Conservation (phyloP, 768 basidiomycete species). For the Boletales sp. region DNA sequence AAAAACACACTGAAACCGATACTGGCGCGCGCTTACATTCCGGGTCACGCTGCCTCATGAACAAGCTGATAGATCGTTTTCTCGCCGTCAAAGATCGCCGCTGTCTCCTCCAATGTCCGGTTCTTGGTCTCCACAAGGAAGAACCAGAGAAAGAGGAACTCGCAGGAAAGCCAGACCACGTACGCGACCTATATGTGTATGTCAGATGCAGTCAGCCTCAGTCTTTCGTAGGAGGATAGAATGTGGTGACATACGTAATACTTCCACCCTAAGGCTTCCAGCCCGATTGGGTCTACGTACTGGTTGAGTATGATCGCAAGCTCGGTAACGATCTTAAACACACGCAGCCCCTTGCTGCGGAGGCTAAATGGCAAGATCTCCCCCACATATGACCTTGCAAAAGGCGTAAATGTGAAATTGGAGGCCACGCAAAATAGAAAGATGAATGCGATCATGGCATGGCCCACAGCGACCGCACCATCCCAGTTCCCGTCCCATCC, state of each 20-base stretch:
- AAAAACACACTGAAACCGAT: no score
- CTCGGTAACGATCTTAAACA: constrained; percentile 79
- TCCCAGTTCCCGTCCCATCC: no score
- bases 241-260: constrained; percentile 52
- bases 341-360: constrained; percentile 81
- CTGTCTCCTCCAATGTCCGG: constrained; percentile 75
- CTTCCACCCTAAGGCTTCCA: constrained; percentile 64
- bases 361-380: constrained; percentile 83
- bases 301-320: constrained; percentile 85
- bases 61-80: constrained; percentile 35
- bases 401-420: constrained; percentile 81
- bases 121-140: constrained; percentile 71
- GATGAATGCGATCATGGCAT: constrained; percentile 79
- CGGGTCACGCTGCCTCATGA: no score
- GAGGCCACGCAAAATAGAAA: constrained; percentile 80
- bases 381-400: constrained; percentile 82
- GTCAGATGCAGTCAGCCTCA: no score
- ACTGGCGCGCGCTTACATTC: no score
- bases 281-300: constrained; percentile 81
- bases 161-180: constrained; percentile 64
- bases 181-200: constrained; percentile 51
- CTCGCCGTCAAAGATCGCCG: constrained; percentile 73
- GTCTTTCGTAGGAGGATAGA: no score
- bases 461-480: constrained; percentile 40
- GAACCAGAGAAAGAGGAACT: constrained; percentile 62